Percentiles rank a stretch among this genome's conserved stretches.
phyloP scores from a whole-genome alignment of 1,284 basidiomycete species.

The Leccinum fuscescens region DNA sequence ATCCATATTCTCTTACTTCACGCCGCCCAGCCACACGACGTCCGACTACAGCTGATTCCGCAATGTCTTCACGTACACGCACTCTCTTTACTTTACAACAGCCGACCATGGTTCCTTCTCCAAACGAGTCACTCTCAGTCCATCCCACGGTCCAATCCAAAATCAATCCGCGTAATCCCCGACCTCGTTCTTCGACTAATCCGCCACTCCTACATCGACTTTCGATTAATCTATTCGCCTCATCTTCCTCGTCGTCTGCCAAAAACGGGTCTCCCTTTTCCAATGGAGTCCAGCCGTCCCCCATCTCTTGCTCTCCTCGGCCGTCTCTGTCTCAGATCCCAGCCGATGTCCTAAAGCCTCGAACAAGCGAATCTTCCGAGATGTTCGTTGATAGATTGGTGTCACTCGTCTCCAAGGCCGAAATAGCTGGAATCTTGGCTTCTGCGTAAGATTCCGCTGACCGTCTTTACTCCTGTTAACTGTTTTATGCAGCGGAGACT shows the following conservation, averaged over 20 bases:
- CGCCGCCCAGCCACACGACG: conserved; percentile 16
- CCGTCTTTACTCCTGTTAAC: conserved; percentile 8
- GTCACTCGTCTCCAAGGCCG: conserved; percentile 66
- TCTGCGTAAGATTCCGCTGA: conserved; percentile 56
- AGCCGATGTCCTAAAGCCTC: conserved; percentile 50
- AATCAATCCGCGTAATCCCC: conserved; percentile 15
- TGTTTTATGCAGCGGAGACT: conserved; percentile 54
- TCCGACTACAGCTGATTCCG: conserved; percentile 32
- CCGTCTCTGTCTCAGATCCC: conserved; percentile 46
- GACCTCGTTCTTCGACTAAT: conserved; percentile 65
- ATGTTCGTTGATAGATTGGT: conserved; percentile 65
- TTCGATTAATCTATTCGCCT: conserved; percentile 65
- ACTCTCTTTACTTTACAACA: conserved; percentile 27
- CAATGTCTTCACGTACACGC: conserved; percentile 21
- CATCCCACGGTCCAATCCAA: conserved; percentile 18
- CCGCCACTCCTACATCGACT: conserved; percentile 68
- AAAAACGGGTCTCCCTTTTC: conserved; percentile 29
- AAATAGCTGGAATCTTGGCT: conserved; percentile 77
- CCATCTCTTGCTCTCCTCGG: conserved; percentile 43
- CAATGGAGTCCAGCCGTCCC: conserved; percentile 29
- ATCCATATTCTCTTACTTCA: conserved; percentile 15
- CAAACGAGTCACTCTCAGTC: conserved; percentile 9
- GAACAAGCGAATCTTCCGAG: conserved; percentile 67
- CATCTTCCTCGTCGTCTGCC: conserved; percentile 39
- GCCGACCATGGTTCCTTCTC: conserved; percentile 18